These are phyloP conservation scores for Psophocarpus tetragonolobus DNA, from an alignment of 306 rosid species.

Conservation along the genomic window DNA sequence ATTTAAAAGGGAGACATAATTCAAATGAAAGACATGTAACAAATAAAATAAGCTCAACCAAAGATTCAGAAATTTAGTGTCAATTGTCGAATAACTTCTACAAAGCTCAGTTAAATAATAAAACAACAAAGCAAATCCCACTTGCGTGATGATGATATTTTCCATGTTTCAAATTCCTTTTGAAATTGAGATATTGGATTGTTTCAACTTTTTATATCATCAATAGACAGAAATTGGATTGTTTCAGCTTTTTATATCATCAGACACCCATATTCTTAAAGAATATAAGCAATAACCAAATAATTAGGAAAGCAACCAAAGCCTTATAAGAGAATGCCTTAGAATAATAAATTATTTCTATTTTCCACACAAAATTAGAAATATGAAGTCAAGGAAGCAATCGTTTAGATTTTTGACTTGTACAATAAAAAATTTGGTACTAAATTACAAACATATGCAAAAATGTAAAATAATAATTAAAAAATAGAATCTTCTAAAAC, in stretches of 20 bases:
- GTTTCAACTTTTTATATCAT: constrained; percentile 10
- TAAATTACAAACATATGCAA: background rate
- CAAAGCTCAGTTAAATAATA: background rate
- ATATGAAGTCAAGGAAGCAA: background rate
- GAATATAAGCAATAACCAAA: constrained; percentile 9
- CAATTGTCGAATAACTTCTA: background rate
- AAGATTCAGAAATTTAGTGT: background rate
- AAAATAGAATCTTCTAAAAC: background rate
- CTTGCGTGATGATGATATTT: background rate
- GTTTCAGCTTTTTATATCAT: constrained; percentile 7
- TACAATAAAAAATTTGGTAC: background rate
- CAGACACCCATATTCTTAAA: background rate
- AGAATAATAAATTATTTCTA: background rate
- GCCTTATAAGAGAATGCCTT: constrained; percentile 3
- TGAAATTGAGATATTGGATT: background rate
- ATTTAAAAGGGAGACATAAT: constrained; percentile 20
- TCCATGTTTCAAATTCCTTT: constrained; percentile 5
- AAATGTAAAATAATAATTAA: background rate
- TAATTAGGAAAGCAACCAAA: background rate
- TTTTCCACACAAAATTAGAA: background rate
- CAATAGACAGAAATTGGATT: background rate
- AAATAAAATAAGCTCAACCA: background rate
- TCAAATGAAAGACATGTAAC: background rate
- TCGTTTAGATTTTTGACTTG: background rate
- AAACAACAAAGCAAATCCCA: constrained; percentile 3